Evolutionary conservation across 2,329 filamentous ascomycete genomes (phyloP), one percentile per base, ranked within the genome.

Genomic region (Cryphonectria parasitica): DNA sequence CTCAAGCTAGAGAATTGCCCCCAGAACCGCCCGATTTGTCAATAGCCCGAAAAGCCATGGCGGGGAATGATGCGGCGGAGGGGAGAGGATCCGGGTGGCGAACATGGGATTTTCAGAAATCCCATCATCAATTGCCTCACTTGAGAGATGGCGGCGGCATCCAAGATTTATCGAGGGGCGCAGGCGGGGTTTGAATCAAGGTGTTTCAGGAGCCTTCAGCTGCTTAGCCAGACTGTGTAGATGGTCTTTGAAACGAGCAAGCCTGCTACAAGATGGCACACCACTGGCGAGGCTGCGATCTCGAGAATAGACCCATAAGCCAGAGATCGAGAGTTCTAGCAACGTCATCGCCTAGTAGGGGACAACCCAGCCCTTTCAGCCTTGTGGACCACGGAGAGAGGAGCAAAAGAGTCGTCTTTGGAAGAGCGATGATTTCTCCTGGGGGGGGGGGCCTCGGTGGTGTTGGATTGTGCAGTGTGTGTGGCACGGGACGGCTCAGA

Each of bases 271-370:
- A 15, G 22, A 43, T 0, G 60, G n/a, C n/a, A 41, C 13, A 25
- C 39, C 36, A 63, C 22, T 49, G 62, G 5, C 62, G 28, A 64
- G 41, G n/a, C 62, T 31, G 62, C 41, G 62, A 64, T 64, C 39
- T 19, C 41, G 39, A 45, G 25, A 5, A 15, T 2, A 45, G 19
- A 15, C 39, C 34, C 25, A 22, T 17, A 2, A 17, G 25, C n/a
- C 49, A 41, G 17, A 17, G 43, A 64, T 64, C 62, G 62, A 34
- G 62, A 36, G 25, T 10, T 6, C 15, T n/a, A 15, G 62, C 5
- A 43, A 64, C 43, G 62, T 52, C 62, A 64, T 64, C 43, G 49
- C 62, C 15, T 64, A 17, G 45, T 49, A 49, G 62, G 62, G 62
- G 41, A 64, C 62, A 52, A 31, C 13, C n/a, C 28, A 19, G 15